Evolutionary conservation across 2,329 filamentous ascomycete genomes (phyloP), one percentile per base, ranked within the genome.

Genomic region (Nemania sp.): DNA sequence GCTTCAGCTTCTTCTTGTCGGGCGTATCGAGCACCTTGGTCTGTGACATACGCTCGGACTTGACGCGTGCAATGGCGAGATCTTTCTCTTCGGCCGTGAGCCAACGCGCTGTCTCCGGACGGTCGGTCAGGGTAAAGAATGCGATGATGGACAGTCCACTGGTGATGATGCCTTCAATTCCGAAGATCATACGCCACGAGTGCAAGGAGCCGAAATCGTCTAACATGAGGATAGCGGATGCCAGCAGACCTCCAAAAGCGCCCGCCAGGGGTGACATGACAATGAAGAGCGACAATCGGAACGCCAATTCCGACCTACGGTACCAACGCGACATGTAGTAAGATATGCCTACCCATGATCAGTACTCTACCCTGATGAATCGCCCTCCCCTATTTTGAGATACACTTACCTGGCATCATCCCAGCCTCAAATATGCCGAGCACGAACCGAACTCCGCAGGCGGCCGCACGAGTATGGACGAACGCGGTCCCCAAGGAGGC

Each of bases 291-390:
- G 83, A 81, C 0, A 90, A 73, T 0, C 86, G 79, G 67, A 89
- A 89, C 0, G 83, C 79, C 5, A 90, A 73, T 68, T 91, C 87
- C 44, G 79, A 80, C 26, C 84, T 76, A n/a, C 85, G 76, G 61
- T 90, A 90, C 86, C 86, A 90, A 46, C 86, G 75, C 1, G 81
- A 86, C 17, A 90, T 72, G 62, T 90, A 90, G 69, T 90, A 91
- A 0, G 86, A 86, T 34, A 89, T 88, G 0, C 88, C 56, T 59
- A 22, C 49, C 9, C 17, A 1, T 6, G 1, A 23, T 48, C 31
- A 52, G 43, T 44, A 30, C 40, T 20, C 11, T 11, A 20, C 43
- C 31, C 8, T 6, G 15, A 17, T 8, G 11, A 23, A 33, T 2
- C 2, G 5, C 14, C 1, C 36, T 12, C 26, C 11, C 2, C 2